Evolutionary conservation across 2,329 filamentous ascomycete genomes (phyloP).

Genomic region (Fusarium marasasianum): DNA sequence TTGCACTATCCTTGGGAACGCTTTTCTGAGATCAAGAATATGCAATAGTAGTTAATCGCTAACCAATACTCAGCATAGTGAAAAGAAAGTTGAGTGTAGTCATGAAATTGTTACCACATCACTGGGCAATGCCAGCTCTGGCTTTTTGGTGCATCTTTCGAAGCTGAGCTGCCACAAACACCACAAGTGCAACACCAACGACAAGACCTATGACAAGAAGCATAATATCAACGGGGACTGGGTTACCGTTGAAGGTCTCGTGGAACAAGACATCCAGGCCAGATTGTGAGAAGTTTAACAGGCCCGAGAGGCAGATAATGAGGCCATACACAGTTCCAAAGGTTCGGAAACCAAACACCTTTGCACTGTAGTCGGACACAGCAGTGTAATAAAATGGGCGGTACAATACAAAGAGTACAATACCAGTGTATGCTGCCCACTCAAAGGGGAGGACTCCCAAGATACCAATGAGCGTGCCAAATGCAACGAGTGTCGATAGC

Average conservation of each 20-base stretch:
- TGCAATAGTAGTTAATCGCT: background rate
- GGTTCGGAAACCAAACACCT: conserved; percentile 91
- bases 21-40: background rate
- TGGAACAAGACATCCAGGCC: conserved; percentile 83
- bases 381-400: conserved; percentile 91
- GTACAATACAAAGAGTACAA: conserved; percentile 84
- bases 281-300: conserved; percentile 86
- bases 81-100: background rate
- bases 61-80: background rate
- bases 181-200: conserved; percentile 72
- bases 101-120: background rate
- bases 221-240: conserved; percentile 78
- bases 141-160: conserved; percentile 46
- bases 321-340: conserved; percentile 95
- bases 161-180: conserved; percentile 65
- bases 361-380: conserved; percentile 88
- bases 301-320: conserved; percentile 84
- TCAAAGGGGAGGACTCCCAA: conserved; percentile 76
- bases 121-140: conserved; percentile 39
- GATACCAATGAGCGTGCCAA: conserved; percentile 78
- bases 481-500: conserved; percentile 73
- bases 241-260: conserved; percentile 74
- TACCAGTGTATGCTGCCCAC: conserved; percentile 79
- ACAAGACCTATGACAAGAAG: conserved; percentile 69
- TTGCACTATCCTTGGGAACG: background rate